phyloP scores from a whole-genome alignment of 1,284 basidiomycete genomes.

The Cutaneotrichosporon dermatis region DNA sequence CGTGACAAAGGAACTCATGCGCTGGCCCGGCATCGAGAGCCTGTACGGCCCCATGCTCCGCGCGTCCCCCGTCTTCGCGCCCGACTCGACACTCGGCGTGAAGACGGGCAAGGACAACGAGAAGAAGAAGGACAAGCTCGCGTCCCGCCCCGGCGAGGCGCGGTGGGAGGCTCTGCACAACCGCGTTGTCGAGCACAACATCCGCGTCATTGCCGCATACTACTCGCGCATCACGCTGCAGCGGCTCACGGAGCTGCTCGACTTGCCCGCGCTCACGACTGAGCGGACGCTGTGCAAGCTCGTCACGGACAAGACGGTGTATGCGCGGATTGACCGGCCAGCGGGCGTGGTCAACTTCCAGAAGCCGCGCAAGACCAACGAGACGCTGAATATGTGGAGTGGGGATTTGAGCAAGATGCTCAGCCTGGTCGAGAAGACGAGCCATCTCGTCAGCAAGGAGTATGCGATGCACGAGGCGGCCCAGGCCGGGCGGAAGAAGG shows the following conservation, averaged over 20 bases:
- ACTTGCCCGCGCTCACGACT: conserved; percentile 73
- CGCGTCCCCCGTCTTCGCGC: conserved; percentile 73
- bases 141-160: conserved; percentile 55
- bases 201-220: conserved; percentile 89
- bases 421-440: conserved; percentile 53
- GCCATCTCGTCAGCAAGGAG: conserved; percentile 53
- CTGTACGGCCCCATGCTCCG: conserved; percentile 82
- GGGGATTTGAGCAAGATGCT: conserved; percentile 84
- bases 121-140: conserved; percentile 22
- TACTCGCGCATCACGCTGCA: conserved; percentile 87
- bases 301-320: conserved; percentile 85
- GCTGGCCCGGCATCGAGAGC: conserved; percentile 93
- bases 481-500: conserved; percentile 34
- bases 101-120: conserved; percentile 36
- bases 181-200: conserved; percentile 96
- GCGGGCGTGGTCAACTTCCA: conserved; percentile 83
- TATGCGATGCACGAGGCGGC: conserved; percentile 48
- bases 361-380: conserved; percentile 68
- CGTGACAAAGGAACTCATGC: conserved; percentile 89
- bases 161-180: conserved; percentile 95
- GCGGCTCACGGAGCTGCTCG: conserved; percentile 80
- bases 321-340: conserved; percentile 91
- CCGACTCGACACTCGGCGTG: conserved; percentile 37
- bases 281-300: conserved; percentile 83
- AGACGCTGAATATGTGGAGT: conserved; percentile 95